Evolutionary conservation across 768 basidiomycete species (phyloP), one percentile per base, ranked within the genome.

Genomic region (Lepiota venenata): DNA sequence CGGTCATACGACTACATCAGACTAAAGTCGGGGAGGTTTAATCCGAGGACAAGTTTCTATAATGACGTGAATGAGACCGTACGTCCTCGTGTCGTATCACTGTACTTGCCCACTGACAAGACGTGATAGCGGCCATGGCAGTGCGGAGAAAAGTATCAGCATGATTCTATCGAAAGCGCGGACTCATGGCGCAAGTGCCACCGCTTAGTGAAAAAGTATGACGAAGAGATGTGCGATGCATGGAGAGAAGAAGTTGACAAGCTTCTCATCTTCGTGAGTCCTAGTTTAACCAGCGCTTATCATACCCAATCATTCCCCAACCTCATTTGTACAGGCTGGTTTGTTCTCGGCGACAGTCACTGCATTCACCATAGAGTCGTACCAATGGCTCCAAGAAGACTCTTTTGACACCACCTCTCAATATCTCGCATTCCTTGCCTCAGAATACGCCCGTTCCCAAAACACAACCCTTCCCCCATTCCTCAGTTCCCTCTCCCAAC

Each of bases 281-380:
- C 15, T n/a, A 2, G 12, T 21, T 4, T 7, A 18, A 9, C 27
- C 50, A 41, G 38, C 38, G 40, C 10, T 15, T 41, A 32, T 25
- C 25, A 15, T 12, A 12, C 36, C 5, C 6, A 32, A 32, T 32
- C 6, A 32, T 4, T 11, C 32, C 6, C 8, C 8, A 32, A 9
- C 10, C 32, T 7, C 32, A 32, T 11, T 32, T 32, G 10, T 4
- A 14, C 25, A 75, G 74, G 68, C 71, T 32, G 75, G 74, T 66
- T 63, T 76, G 10, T 76, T 76, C 58, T 73, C 73, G 20, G 68
- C 72, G 3, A 69, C 68, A 1, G 63, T 73, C 12, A 71, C 69
- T 2, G 64, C 74, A 1, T 76, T 76, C 50, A 66, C 71, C 5
- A 64, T 73, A 15, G 67, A 72, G 47, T 71, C 68, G 14, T 69